phyloP scores from a whole-genome alignment of 495 filamentous ascomycete species.

The Neurospora sublineolata region DNA sequence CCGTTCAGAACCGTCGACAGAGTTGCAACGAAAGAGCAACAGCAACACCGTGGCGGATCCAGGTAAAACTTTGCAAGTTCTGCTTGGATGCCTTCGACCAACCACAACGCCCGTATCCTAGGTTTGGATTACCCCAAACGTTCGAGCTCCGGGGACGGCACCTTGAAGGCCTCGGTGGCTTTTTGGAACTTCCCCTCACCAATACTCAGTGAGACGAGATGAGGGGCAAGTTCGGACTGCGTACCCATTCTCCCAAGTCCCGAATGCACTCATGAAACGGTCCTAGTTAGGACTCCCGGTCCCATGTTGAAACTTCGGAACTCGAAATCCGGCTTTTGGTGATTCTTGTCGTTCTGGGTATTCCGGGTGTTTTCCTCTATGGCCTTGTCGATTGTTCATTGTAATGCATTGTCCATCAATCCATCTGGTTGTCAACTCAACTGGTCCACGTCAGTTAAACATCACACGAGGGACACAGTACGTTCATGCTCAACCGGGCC shows the following conservation, averaged over 20 bases:
- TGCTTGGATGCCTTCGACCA: not conserved
- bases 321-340: not conserved
- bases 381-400: not conserved
- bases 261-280: not conserved
- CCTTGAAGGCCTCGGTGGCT: not conserved
- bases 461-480: not conserved
- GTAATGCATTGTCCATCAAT: not conserved
- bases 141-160: not conserved
- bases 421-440: not conserved
- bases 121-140: not conserved
- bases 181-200: not conserved
- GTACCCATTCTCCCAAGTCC: not conserved
- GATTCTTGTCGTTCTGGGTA: not conserved
- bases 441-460: not conserved
- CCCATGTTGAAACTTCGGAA: not conserved
- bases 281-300: not conserved
- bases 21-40: not conserved
- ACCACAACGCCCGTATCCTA: not conserved
- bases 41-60: not conserved
- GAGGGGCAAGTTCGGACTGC: not conserved
- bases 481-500: not conserved
- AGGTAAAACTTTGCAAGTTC: not conserved
- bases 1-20: not conserved
- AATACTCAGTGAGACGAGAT: not conserved
- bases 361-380: not conserved